A percentile compares a stretch with the other conserved stretches of the same genome.
These are phyloP conservation scores for Ocimum tenuiflorum DNA, from an alignment of 257 asterid genomes.

Conservation along the genomic window DNA sequence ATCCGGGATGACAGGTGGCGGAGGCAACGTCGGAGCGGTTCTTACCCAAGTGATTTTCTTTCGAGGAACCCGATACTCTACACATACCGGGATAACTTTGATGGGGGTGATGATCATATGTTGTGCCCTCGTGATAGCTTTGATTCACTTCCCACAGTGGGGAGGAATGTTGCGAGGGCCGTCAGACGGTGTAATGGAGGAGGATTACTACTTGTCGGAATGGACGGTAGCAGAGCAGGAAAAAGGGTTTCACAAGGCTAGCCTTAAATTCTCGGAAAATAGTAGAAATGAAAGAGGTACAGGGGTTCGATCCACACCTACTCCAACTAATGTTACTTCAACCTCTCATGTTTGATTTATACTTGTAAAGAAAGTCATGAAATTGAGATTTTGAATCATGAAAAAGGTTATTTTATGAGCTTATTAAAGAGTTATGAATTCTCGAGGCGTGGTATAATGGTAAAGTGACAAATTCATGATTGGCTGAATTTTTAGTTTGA, in stretches of 20 bases:
- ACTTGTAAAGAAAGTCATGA: no score
- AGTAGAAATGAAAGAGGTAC: constrained; percentile 59
- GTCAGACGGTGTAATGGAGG: constrained; percentile 47
- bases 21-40: constrained; percentile 76
- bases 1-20: constrained; percentile 86
- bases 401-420: no score
- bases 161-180: constrained; percentile 76
- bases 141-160: constrained; percentile 87
- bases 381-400: no score
- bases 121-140: constrained; percentile 39
- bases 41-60: constrained; percentile 73
- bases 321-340: constrained; percentile 20
- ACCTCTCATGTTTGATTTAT: constrained; percentile 9
- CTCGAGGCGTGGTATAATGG: no score
- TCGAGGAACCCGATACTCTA: constrained; percentile 56
- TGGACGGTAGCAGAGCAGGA: constrained; percentile 55
- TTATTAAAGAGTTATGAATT: no score
- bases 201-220: constrained; percentile 73
- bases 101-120: constrained; percentile 84
- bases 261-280: constrained; percentile 72
- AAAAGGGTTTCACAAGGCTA: constrained; percentile 48
- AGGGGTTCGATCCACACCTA: constrained; percentile 22
- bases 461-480: no score
- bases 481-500: no score
- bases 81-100: constrained; percentile 58